phyloP scores from a whole-genome alignment of 2,329 filamentous ascomycete species.

The Epichloe aotearoae region DNA sequence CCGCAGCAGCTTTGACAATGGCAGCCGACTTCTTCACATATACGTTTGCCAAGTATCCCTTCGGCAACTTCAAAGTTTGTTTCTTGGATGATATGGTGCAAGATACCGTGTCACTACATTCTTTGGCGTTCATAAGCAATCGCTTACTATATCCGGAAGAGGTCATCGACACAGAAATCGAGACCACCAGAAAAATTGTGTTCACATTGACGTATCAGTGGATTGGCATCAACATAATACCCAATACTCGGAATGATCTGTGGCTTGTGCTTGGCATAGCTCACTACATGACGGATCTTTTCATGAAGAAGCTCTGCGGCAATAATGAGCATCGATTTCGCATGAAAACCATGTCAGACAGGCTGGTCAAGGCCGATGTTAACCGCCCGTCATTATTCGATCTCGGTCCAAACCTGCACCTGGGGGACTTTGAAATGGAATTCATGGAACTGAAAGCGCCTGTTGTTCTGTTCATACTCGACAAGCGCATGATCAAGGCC shows the following conservation, averaged over 20 bases:
- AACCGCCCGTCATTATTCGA: conserved; percentile 71
- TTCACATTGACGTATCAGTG: conserved; percentile 83
- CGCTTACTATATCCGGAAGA: conserved; percentile 73
- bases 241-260: conserved; percentile 64
- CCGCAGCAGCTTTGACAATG: conserved; percentile 69
- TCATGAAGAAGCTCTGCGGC: conserved; percentile 80
- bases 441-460: conserved; percentile 88
- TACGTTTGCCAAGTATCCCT: conserved; percentile 82
- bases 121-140: conserved; percentile 76
- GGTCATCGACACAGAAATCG: conserved; percentile 73
- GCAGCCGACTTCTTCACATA: conserved; percentile 87
- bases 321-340: conserved; percentile 91
- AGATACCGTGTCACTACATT: conserved; percentile 66
- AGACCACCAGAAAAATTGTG: conserved; percentile 67
- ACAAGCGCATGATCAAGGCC: conserved; percentile 79
- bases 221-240: conserved; percentile 85
- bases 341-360: conserved; percentile 73
- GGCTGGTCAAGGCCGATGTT: conserved; percentile 67
- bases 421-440: conserved; percentile 75
- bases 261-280: conserved; percentile 87
- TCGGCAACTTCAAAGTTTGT: conserved; percentile 80
- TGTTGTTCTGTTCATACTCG: conserved; percentile 83
- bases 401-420: conserved; percentile 61
- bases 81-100: conserved; percentile 82
- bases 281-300: conserved; percentile 89